Percentiles rank a stretch among this genome's conserved stretches.
Conservation (phyloP, 441 rosid genomes). For the Biscutella laevigata region DNA sequence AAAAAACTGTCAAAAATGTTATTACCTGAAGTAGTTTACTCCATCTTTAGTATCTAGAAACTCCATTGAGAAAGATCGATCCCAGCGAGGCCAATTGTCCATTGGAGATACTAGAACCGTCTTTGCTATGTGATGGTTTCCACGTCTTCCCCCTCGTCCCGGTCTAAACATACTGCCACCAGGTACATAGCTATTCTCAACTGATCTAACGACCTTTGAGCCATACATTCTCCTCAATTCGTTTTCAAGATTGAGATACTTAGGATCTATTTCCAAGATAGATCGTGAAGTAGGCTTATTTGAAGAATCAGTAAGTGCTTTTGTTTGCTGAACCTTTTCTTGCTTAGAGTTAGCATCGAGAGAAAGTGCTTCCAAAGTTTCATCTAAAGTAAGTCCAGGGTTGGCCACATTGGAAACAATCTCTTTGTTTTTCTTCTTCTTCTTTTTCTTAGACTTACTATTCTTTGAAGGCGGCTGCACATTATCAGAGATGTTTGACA, state of each 20-base stretch:
- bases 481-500: conserved; percentile 6
- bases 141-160: conserved; percentile 66
- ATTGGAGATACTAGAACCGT: conserved; percentile 58
- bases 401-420: conserved; percentile 26
- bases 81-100: conserved; percentile 91
- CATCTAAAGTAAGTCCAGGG: conserved; percentile 34
- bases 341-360: conserved; percentile 30
- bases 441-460: conserved; percentile 75
- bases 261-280: conserved; percentile 59
- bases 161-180: conserved; percentile 49
- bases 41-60: conserved; percentile 67
- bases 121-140: conserved; percentile 54
- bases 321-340: conserved; percentile 25
- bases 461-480: conserved; percentile 25
- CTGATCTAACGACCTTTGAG: conserved; percentile 71
- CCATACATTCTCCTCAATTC: conserved; percentile 79
- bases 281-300: conserved; percentile 29
- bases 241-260: conserved; percentile 64
- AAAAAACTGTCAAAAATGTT: neutral
- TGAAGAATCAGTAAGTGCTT: conserved; percentile 12
- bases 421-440: conserved; percentile 66
- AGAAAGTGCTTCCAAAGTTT: conserved; percentile 35
- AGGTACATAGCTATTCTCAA: conserved; percentile 56
- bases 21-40: conserved; percentile 66
- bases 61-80: conserved; percentile 80